Evolutionary conservation across 345 rosid species (phyloP).

Genomic region (Triadica sebifera): DNA sequence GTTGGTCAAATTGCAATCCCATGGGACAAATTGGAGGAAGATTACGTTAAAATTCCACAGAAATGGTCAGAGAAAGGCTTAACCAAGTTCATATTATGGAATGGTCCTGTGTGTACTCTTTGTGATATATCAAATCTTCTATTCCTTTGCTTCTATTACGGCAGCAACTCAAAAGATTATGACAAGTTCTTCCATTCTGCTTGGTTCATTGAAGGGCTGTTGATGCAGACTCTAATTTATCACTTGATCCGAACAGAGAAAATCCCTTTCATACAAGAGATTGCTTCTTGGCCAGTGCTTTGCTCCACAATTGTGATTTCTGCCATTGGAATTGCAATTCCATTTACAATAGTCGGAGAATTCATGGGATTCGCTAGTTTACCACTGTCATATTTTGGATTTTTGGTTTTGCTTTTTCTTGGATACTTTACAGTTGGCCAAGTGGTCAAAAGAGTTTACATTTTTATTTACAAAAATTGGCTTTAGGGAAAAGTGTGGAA

Average conservation of each 20-base stretch:
- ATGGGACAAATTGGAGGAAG: slow-evolving; percentile 72
- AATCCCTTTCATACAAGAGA: slow-evolving; percentile 56
- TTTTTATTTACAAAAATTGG: slow-evolving; percentile 50
- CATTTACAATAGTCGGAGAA: slow-evolving; percentile 38
- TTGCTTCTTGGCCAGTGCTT: slow-evolving; percentile 63
- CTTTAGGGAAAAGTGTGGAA: slow-evolving; percentile 31
- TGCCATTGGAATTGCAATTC: slow-evolving; percentile 51
- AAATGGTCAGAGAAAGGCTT: slow-evolving; percentile 46
- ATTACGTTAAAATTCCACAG: slow-evolving; percentile 50
- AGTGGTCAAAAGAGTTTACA: slow-evolving; percentile 55
- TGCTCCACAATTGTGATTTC: slow-evolving; percentile 49
- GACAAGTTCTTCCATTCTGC: slow-evolving; percentile 47
- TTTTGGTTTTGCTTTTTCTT: slow-evolving; percentile 54
- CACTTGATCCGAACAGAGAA: slow-evolving; percentile 68
- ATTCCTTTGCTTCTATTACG: slow-evolving; percentile 45
- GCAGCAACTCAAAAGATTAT: neutral
- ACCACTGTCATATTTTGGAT: slow-evolving; percentile 54
- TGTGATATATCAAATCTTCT: slow-evolving; percentile 46
- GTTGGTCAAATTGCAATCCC: slow-evolving; percentile 65
- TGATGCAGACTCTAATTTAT: slow-evolving; percentile 61
- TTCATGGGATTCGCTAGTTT: slow-evolving; percentile 43
- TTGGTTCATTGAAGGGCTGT: slow-evolving; percentile 63
- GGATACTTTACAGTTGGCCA: slow-evolving; percentile 60
- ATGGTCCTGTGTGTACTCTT: slow-evolving; percentile 54
- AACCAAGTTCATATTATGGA: slow-evolving; percentile 59